These are phyloP conservation scores for Scutellaria baicalensis DNA, from an alignment of 257 asterid genomes.

Conservation along the genomic window DNA sequence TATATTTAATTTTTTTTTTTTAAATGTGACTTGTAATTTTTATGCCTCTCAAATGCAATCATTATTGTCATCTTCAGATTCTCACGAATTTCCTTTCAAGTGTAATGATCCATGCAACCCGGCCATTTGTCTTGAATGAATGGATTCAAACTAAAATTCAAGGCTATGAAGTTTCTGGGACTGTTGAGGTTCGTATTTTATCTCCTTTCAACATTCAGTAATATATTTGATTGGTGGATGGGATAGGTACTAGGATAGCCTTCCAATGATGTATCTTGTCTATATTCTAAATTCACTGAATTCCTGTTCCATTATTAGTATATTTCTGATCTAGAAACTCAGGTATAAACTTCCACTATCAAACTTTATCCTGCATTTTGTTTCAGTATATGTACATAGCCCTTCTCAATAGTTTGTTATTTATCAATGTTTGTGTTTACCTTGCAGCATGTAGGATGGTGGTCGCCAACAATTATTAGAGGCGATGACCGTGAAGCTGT, in stretches of 20 bases:
- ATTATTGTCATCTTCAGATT: slow-evolving; percentile 46
- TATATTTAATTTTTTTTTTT: neutral
- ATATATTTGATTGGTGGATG: neutral
- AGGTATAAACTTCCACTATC: neutral
- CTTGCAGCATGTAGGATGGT: slow-evolving; percentile 88
- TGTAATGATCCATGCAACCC: slow-evolving; percentile 84
- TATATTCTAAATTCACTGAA: neutral
- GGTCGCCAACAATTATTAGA: slow-evolving; percentile 90
- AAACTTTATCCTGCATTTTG: neutral
- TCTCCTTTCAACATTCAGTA: slow-evolving; percentile 7
- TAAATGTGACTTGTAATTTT: neutral
- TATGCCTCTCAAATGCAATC: slow-evolving; percentile 8
- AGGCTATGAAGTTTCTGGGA: slow-evolving; percentile 97
- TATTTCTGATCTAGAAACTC: neutral
- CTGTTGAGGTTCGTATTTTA: slow-evolving; percentile 68
- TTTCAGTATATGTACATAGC: neutral
- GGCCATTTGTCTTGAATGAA: slow-evolving; percentile 83
- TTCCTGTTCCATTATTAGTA: neutral
- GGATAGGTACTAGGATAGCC: neutral
- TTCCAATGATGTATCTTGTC: neutral
- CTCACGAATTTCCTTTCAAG: slow-evolving; percentile 95
- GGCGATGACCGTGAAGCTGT: slow-evolving; percentile 97
- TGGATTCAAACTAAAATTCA: slow-evolving; percentile 92
- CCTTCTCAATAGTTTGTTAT: neutral
- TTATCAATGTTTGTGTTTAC: slow-evolving; percentile 11